Percentiles rank a stretch among this genome's conserved stretches.
Conservation (phyloP, 371 early-diverging fungal genomes). For the Smittium culicis region DNA sequence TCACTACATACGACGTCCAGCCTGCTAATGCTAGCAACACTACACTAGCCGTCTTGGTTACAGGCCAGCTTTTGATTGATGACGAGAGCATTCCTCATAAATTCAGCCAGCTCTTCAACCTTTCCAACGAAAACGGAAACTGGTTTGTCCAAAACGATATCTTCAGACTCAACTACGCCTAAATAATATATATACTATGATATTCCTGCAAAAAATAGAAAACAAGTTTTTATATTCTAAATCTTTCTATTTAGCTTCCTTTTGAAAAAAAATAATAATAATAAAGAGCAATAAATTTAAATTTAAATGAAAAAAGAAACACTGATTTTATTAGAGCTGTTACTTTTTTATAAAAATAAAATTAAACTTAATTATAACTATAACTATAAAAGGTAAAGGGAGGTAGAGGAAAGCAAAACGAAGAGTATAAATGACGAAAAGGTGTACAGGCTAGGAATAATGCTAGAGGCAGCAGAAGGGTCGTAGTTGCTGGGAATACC, state of each 20-base stretch:
- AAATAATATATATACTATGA: background rate
- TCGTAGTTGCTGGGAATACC: slow-evolving; percentile 29
- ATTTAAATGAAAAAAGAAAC: no score
- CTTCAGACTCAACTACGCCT: slow-evolving; percentile 52
- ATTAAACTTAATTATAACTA: background rate
- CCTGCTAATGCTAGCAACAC: slow-evolving; percentile 40
- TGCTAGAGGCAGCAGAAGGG: no score
- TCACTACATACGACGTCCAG: slow-evolving; percentile 65
- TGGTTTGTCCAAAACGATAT: slow-evolving; percentile 66
- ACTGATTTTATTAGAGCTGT: no score
- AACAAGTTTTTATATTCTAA: no score
- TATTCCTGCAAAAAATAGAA: no score
- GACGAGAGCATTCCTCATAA: slow-evolving; percentile 57
- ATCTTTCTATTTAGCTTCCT: no score
- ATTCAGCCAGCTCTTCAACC: slow-evolving; percentile 74
- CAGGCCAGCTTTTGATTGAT: slow-evolving; percentile 71
- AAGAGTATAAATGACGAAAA: no score
- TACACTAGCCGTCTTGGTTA: slow-evolving; percentile 59
- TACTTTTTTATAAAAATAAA: background rate
- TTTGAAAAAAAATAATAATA: no score
- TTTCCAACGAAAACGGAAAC: slow-evolving; percentile 42
- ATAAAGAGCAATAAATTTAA: no score
- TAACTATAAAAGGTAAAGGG: no score
- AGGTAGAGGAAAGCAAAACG: no score
- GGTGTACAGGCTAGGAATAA: no score